Conservation (phyloP, 1,139 yeast species). For the Candida sp. region DNA sequence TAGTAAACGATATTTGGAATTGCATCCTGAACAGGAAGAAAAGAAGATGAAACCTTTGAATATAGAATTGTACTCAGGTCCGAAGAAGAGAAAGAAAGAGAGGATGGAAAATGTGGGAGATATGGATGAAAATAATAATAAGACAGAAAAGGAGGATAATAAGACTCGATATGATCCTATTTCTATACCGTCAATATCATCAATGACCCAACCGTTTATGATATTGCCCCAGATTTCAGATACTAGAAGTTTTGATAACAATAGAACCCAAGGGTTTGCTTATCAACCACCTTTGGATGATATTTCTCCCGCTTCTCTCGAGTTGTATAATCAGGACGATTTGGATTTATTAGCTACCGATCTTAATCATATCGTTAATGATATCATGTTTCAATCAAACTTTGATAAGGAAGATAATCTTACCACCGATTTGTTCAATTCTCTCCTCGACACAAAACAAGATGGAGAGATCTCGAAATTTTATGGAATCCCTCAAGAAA, state of each 20-base stretch:
- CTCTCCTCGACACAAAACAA: conserved; percentile 1
- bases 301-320: conserved; percentile 5
- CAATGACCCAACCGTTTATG: background rate
- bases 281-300: background rate
- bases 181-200: background rate
- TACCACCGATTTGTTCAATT: conserved; percentile 1
- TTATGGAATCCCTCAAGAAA: conserved; percentile 9
- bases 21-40: background rate
- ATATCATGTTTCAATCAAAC: conserved; percentile 25
- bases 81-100: conserved; percentile 5
- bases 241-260: background rate
- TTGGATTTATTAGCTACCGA: conserved; percentile 28
- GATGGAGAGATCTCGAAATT: conserved; percentile 16
- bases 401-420: conserved; percentile 4
- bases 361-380: conserved; percentile 29
- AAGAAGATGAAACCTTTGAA: conserved; percentile 8
- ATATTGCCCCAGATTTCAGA: background rate
- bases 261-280: background rate
- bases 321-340: conserved; percentile 20
- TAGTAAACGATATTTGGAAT: background rate
- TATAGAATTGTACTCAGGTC: conserved; percentile 12
- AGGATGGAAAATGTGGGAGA: background rate
- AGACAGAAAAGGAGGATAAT: background rate
- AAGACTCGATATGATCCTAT: background rate
- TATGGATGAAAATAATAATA: background rate